Evolutionary conservation across 2,329 filamentous ascomycete species (phyloP), one percentile per base, ranked within the genome.

Genomic region (Paraconiothyrium sp.): DNA sequence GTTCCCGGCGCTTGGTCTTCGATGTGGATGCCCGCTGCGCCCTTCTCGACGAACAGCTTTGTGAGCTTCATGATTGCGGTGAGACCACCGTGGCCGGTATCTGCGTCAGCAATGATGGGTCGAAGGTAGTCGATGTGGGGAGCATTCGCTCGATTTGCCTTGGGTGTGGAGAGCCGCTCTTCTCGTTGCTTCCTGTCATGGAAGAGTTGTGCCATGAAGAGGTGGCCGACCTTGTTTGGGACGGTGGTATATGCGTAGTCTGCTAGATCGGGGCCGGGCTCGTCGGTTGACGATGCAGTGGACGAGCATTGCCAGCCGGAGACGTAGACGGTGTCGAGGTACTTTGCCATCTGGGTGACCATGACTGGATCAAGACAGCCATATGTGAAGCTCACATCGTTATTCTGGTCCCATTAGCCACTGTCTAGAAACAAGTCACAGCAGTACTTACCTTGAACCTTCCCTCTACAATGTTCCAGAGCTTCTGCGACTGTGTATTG

Each of bases 1-100:
- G 95, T 98, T 58, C 95, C 95, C 3, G 95, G 94, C 4, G 95
- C 94, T 82, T 98, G 95, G 79, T 99, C 95, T 82, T 99, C 95
- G 71, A 99, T 97, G 82, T 99, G 95, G 75, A 99, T 97, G 69
- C 95, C 95, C 46, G 95, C 95, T 49, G 95, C 95, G 72, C 95
- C 95, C 81, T 94, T 93, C 84, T 99, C 95, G 67, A 98, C 83
- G 80, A 99, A 98, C 60, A 98, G 88, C 86, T 97, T 97, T 67
- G 95, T 98, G 72, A 99, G 89, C 86, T 98, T 99, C 95, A 99
- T 98, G 72, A 98, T 91, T 59, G 95, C 95, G n/a, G 95, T 98
- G 65, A 99, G 85, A 75, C 95, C 95, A 76, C 95, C 95, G 79
- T 98, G 95, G 67, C 95, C 95, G 46, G 95, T 99, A 78, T 99